Evolutionary conservation across 2,329 filamentous ascomycete genomes (phyloP).

Genomic region (Davidsoniella neocaledoniae): DNA sequence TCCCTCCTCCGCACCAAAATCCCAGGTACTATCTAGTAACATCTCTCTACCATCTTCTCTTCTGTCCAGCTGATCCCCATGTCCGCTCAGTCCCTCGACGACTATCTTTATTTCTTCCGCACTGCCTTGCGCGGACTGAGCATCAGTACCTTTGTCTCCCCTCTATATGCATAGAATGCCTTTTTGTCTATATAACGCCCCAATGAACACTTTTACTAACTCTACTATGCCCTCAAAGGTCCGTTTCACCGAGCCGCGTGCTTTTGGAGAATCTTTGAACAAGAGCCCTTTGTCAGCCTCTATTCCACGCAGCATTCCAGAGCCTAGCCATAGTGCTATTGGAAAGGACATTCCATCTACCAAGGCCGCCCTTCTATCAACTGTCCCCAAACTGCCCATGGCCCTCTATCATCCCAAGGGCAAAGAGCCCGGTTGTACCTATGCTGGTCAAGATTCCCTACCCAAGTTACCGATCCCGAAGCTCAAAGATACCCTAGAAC

Average conservation of each 20-base stretch:
- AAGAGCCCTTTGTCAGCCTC: slow-evolving; percentile 16
- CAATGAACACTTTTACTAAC: slow-evolving; percentile 4
- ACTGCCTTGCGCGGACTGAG: slow-evolving; percentile 75
- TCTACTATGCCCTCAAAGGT: slow-evolving; percentile 23
- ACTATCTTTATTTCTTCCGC: slow-evolving; percentile 88
- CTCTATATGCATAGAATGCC: slow-evolving; percentile 47
- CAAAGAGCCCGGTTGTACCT: slow-evolving; percentile 62
- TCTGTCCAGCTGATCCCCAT: slow-evolving; percentile 31
- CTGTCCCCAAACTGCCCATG: slow-evolving; percentile 23
- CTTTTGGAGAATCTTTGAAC: slow-evolving; percentile 54
- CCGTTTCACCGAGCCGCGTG: slow-evolving; percentile 44
- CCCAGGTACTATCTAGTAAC: no score
- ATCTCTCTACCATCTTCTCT: no score
- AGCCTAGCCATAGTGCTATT: slow-evolving; percentile 12
- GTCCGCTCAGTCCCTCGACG: slow-evolving; percentile 67
- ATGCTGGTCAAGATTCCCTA: slow-evolving; percentile 71
- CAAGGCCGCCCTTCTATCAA: neutral
- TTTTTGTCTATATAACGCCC: neutral
- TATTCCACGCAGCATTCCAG: slow-evolving; percentile 25
- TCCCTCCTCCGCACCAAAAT: no score
- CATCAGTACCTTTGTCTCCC: slow-evolving; percentile 62
- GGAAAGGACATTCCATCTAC: slow-evolving; percentile 1
- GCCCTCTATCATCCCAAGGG: slow-evolving; percentile 34
- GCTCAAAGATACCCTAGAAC: slow-evolving; percentile 58
- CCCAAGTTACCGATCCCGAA: slow-evolving; percentile 89